Base-by-base conservation (phyloP, 345 rosid species). In the Corymbia maculata region DNA sequence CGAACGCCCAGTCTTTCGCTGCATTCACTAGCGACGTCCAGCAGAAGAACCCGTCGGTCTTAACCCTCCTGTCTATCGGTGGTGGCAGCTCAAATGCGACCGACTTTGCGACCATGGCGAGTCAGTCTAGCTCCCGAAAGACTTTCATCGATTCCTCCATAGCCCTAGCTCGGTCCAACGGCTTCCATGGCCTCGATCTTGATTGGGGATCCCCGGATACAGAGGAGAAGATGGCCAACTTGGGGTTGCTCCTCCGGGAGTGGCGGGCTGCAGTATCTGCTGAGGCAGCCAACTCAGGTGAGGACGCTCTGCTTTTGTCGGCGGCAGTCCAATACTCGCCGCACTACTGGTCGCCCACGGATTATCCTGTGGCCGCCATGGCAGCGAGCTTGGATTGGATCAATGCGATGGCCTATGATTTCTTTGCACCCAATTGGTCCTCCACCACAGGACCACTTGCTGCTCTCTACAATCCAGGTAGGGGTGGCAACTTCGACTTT, bases 331-430 rank as follows among this genome's bases (percentile, higher is more conserved):
- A 87, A 49, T 92, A 89, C 85, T 91, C 89, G 3, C 51, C 50
- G 6, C 51, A 61, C 6, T 79, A 88, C 75, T 89, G 91, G 59
- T 85, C 93, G 3, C 2, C 36, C 6, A 64, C 93, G 1, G 45
- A 89, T 86, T 93, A 94, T 32, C 94, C 95, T 30, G 89, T 90
- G 84, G 89, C 59, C 49, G 84, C 90, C 4, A 88, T 96, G 88
- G 75, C 85, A 8, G 49, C 50, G 3, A 92, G 89, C 82, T 55
- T 96, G 93, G 97, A 96, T 57, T 96, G 95, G 97, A 87, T 94
- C 85, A 93, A 94, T 36, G 92, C 88, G 11, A 95, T 95, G 95
- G 93, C 95, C 1, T 95, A 93, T 86, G 98, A 95, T 87, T 95
- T 92, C 70, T 94, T 88, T 50, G 95, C 93, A 11, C 92, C 95